Evolutionary conservation across 495 filamentous ascomycete genomes (phyloP), one percentile per base, ranked within the genome.

Genomic region (Xylaria scruposa): DNA sequence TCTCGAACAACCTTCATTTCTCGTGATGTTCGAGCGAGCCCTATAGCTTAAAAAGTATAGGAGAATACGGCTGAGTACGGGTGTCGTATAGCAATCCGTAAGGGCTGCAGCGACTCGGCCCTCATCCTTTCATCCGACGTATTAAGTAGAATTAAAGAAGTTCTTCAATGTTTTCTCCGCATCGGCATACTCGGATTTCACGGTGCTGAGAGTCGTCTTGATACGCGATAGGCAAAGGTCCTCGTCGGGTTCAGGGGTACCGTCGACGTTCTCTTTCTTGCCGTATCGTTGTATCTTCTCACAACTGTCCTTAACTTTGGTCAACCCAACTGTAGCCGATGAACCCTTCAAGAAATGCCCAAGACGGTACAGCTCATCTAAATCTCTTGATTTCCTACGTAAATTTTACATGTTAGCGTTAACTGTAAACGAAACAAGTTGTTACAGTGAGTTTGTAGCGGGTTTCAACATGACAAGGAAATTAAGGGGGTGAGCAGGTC

Each of bases 291-390:
- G 96, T 75, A 99, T 97, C 85, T 97, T 93, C 81, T 98, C 95
- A 80, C 96, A 99, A 67, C 88, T 90, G 75, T 98, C 94, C 79
- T 93, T 93, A 77, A 99, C 92, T 83, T 97, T 97, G 75, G 85
- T 93, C 49, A 99, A 88, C 29, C 96, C 96, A 63, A 99, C 89
- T 8, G 97, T 98, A 24, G 96, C 96, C 12, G 95, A 97, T n/a
- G 95, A 98, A 49, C 96, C 96, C 82, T 99, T 99, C 67, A 99
- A 85, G 84, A 97, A 99, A 82, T 99, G 96, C 31, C 96, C 96
- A 33, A 97, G 89, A 19, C 85, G 85, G 21, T 95, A 97, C 19
- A 99, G 90, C 68, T 89, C 83, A 4, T 80, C 79, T 47, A 98
- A 90, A 70, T 97, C 85, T 71, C 84, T 83, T 13, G 85, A 75